Evolutionary conservation across 352 stramenopile species (phyloP), one percentile per base, ranked within the genome.

Genomic region (Globisporangium camurandrum): DNA sequence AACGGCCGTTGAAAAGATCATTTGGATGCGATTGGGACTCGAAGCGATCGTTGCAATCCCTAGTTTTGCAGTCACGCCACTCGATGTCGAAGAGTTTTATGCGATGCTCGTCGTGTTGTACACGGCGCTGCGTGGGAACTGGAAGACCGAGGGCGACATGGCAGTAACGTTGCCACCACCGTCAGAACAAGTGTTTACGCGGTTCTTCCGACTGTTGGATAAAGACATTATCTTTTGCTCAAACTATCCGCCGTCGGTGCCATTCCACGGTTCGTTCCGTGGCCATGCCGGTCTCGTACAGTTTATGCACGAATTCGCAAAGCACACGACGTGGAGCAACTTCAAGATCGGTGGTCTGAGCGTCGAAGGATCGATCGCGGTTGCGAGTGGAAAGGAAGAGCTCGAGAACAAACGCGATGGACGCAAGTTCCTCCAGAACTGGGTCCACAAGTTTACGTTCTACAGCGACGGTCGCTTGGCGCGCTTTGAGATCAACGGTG

Each of bases 371-470:
- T 83, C 75, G 6, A 84, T 94, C 12, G 83, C 83, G 10, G 83
- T 94, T 20, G 83, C 83, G 20, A 89, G 75, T 0, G 83, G 83
- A 9, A 89, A 92, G 40, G 83, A 94, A 46, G 80, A 94, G 53
- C 73, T 94, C 17, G 83, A 91, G 49, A 94, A 94, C 64, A 82
- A 83, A 36, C 73, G 76, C 37, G 83, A 94, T 34, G 74, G 69
- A 0, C 75, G 83, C 31, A 87, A 86, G 45, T 94, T 94, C 39
- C 78, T 92, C 37, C 83, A 94, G 54, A 94, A 94, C 46, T 94
- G 83, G 83, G 81, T 94, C 30, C 83, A 94, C 66, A 94, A 94
- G 61, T 94, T 94, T 44, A 91, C 82, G 28, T 94, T 94, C 37
- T 87, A 87, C 56, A 81, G 73, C 10, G 79, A 94, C 33, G 83